Evolutionary conservation across 768 basidiomycete genomes (phyloP).

Genomic region (Trametes coccinea): DNA sequence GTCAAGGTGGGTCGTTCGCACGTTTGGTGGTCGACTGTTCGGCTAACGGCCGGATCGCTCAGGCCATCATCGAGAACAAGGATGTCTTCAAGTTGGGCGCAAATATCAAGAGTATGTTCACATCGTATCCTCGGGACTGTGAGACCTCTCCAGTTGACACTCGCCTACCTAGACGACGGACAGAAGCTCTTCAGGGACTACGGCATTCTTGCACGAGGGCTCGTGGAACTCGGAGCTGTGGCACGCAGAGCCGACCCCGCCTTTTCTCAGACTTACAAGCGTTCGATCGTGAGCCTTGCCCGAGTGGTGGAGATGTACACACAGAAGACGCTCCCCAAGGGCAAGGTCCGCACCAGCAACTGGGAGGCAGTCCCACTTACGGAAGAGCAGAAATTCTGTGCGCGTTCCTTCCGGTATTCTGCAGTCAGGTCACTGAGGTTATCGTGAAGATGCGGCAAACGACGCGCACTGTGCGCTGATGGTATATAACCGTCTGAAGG

Average conservation of each 20-base stretch:
- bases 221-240: slow-evolving; percentile 49
- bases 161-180: slow-evolving; percentile 42
- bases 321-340: slow-evolving; percentile 42
- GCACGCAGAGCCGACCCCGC: slow-evolving; percentile 41
- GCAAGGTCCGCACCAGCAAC: slow-evolving; percentile 46
- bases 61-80: slow-evolving; percentile 49
- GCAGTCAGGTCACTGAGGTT: background rate
- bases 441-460: slow-evolving; percentile 48
- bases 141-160: too few relatives aligned
- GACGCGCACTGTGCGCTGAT: slow-evolving; percentile 49
- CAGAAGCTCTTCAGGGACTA: slow-evolving; percentile 49
- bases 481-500: slow-evolving; percentile 42
- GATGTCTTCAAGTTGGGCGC: slow-evolving; percentile 46
- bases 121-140: background rate
- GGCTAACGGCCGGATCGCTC: background rate
- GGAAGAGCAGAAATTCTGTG: slow-evolving; percentile 32
- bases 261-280: slow-evolving; percentile 36
- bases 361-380: slow-evolving; percentile 44
- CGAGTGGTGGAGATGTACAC: slow-evolving; percentile 46
- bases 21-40: background rate
- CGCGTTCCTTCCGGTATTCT: background rate
- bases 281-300: slow-evolving; percentile 44
- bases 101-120: slow-evolving; percentile 46
- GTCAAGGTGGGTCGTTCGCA: slow-evolving; percentile 35
- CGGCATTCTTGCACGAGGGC: slow-evolving; percentile 41